A percentile compares a stretch with the other conserved stretches of the same genome.
Evolutionary conservation across 306 rosid genomes (phyloP).

Genomic region (Corylus avellana): DNA sequence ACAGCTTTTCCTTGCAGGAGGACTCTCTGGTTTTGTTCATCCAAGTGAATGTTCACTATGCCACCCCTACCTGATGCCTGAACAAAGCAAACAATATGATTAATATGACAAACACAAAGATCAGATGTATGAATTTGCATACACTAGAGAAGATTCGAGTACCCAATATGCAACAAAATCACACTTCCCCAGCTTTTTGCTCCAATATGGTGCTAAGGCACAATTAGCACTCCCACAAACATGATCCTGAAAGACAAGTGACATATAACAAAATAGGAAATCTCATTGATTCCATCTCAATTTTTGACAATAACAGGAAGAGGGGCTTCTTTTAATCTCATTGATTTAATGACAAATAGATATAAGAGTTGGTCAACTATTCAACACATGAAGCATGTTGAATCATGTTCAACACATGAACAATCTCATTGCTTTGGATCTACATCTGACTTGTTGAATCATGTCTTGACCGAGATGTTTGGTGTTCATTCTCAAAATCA

Average conservation of each 20-base stretch:
- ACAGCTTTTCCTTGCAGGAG: slow-evolving; percentile 68
- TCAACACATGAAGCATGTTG: too few species aligned
- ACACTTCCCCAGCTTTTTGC: slow-evolving; percentile 66
- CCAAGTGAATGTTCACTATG: slow-evolving; percentile 51
- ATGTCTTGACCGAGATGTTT: background rate
- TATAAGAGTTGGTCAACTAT: too few species aligned
- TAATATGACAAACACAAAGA: slow-evolving; percentile 10
- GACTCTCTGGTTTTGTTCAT: slow-evolving; percentile 67
- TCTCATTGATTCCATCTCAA: too few species aligned
- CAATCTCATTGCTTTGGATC: too few species aligned
- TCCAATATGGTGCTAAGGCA: slow-evolving; percentile 66
- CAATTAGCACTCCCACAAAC: slow-evolving; percentile 73
- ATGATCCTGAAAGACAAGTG: slow-evolving; percentile 50
- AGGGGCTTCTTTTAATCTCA: too few species aligned
- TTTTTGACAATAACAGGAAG: too few species aligned
- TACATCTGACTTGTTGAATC: too few species aligned
- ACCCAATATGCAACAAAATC: slow-evolving; percentile 68
- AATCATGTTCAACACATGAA: too few species aligned
- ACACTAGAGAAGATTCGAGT: slow-evolving; percentile 10
- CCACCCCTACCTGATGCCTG: slow-evolving; percentile 89
- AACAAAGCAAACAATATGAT: slow-evolving; percentile 7
- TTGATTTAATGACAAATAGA: too few species aligned
- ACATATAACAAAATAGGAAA: background rate
- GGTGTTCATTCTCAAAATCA: background rate
- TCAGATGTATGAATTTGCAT: background rate